These are phyloP conservation scores for Ampelomyces quisqualis DNA, from an alignment of 2,329 filamentous ascomycete genomes.

Conservation along the genomic window DNA sequence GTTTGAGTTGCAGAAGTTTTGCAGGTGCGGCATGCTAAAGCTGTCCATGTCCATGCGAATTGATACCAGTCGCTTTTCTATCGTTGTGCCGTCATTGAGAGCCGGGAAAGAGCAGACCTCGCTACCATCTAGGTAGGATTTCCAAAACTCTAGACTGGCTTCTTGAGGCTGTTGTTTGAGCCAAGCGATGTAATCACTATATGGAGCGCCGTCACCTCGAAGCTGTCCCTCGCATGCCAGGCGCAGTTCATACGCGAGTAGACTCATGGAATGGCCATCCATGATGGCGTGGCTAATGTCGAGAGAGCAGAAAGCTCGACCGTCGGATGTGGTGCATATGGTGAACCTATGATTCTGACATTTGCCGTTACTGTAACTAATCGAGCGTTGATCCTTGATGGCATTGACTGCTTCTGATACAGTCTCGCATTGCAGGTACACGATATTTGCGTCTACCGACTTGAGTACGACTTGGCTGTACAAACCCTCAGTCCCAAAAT, in stretches of 20 bases:
- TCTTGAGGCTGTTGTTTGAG: slow-evolving; percentile 28
- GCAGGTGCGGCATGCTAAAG: slow-evolving; percentile 29
- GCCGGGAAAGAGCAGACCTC: slow-evolving; percentile 38
- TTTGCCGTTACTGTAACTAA: slow-evolving; percentile 26
- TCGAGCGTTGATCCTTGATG: slow-evolving; percentile 24
- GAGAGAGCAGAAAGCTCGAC: slow-evolving; percentile 28
- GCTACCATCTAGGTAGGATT: slow-evolving; percentile 31
- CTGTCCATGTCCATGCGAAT: slow-evolving; percentile 33
- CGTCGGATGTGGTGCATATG: slow-evolving; percentile 26
- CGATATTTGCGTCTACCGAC: slow-evolving; percentile 25
- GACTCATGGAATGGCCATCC: slow-evolving; percentile 39
- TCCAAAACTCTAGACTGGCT: slow-evolving; percentile 35
- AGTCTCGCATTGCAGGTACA: slow-evolving; percentile 22
- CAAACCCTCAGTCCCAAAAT: slow-evolving; percentile 28
- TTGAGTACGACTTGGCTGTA: slow-evolving; percentile 39
- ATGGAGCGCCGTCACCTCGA: slow-evolving; percentile 27
- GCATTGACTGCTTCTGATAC: slow-evolving; percentile 23
- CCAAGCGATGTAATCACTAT: slow-evolving; percentile 38
- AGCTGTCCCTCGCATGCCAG: slow-evolving; percentile 29
- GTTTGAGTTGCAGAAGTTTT: slow-evolving; percentile 45
- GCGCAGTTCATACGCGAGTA: slow-evolving; percentile 31
- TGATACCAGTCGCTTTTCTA: slow-evolving; percentile 25
- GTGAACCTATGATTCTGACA: slow-evolving; percentile 38
- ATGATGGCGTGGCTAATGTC: slow-evolving; percentile 42
- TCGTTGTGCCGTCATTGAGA: slow-evolving; percentile 24